Base-by-base conservation (phyloP, 768 basidiomycete genomes). In the Collybiopsis confluens region DNA sequence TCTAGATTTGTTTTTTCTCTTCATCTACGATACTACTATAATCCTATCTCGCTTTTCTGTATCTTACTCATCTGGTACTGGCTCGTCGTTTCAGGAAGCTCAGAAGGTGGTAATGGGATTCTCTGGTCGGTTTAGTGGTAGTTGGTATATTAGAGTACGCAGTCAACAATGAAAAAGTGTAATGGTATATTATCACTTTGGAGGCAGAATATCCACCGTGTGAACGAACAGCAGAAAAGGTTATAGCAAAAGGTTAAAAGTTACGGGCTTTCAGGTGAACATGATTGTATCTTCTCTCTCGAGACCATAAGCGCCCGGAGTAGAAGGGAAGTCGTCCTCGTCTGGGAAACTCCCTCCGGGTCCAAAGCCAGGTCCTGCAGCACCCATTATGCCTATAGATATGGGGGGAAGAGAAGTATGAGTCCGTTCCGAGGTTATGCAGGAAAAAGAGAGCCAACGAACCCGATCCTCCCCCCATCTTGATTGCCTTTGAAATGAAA, bases 401-500 rank as follows among this genome's bases (percentile, higher is more conserved):
- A 30, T 5, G 35, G 37, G 4, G 20, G 20, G 18, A 43, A 10
- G 2, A 13, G n/a, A n/a, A n/a, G n/a, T n/a, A n/a, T n/a, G n/a
- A n/a, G 13, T 47, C 28, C 18, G 15, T 47, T n/a, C 21, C 28
- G n/a, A 35, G n/a, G 2, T 23, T 18, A 6, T 23, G 6, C 15
- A 27, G 3, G 7, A 33, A 15, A 21, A 21, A 26, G 6, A 7
- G 7, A 15, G 2, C 8, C 4, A 33, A 52, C 26, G 18, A 20
- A 41, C 50, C 38, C 40, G 49, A 50, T n/a, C 4, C 45, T 1
- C 43, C 43, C 5, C 35, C 21, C 30, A 35, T 28, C 33, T 53
- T 53, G 21, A 44, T 24, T 7, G 52, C 88, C 81, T 92, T 93
- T 28, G 61, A 72, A 60, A 92, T 63, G 57, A 83, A 92, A 43